These are phyloP conservation scores for Chenopodium quinoa DNA, from an alignment of 148 eudicot genomes.

Conservation along the genomic window DNA sequence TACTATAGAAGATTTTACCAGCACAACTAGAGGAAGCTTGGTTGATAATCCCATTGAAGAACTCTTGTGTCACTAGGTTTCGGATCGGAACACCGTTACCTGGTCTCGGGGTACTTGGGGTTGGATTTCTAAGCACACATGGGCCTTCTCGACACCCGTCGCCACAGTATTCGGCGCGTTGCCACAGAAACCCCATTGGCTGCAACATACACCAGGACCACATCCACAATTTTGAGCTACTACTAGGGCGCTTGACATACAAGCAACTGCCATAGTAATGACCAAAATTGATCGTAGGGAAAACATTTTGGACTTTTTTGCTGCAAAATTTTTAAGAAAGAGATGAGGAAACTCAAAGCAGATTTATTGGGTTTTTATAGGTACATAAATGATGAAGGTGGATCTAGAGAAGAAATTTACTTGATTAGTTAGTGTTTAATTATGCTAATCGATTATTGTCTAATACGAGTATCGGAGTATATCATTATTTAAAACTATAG, in stretches of 20 bases:
- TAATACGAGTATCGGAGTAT: too few relatives aligned
- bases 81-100: conserved; percentile 25
- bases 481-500: too few relatives aligned
- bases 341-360: too few relatives aligned
- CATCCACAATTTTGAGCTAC: background rate
- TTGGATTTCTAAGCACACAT: background rate
- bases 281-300: background rate
- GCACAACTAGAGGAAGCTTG: conserved; percentile 40
- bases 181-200: conserved; percentile 53
- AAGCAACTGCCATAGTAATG: background rate
- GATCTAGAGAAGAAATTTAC: background rate
- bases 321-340: background rate
- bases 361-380: background rate
- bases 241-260: background rate
- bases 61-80: conserved; percentile 36
- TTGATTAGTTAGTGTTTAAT: background rate
- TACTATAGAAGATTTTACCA: conserved; percentile 47
- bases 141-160: conserved; percentile 52
- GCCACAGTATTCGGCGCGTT: conserved; percentile 44
- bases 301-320: background rate
- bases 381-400: too few relatives aligned
- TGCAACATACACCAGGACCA: conserved; percentile 38
- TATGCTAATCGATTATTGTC: background rate
- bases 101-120: background rate
- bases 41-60: conserved; percentile 43